A percentile compares a stretch with the other conserved stretches of the same genome.
These are phyloP conservation scores for Phalaenopsis equestris DNA, from an alignment of 106 monocot genomes.

Conservation along the genomic window DNA sequence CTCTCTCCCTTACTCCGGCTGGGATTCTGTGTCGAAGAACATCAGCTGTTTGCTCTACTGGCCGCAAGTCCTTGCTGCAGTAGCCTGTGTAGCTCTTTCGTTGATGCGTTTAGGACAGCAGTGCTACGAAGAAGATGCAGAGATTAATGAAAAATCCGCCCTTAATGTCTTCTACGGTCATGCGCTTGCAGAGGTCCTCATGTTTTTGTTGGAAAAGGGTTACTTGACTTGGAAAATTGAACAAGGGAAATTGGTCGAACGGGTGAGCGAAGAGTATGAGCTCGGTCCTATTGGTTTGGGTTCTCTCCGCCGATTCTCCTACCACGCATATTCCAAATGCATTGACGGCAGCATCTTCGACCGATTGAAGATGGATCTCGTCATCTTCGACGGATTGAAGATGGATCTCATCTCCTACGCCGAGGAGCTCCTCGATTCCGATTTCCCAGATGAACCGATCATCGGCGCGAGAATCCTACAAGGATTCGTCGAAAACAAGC, in stretches of 20 bases:
- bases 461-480: slow-evolving; percentile 48
- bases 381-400: slow-evolving; percentile 47
- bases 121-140: slow-evolving; percentile 16
- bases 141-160: slow-evolving; percentile 17
- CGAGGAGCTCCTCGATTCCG: slow-evolving; percentile 41
- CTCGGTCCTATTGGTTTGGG: slow-evolving; percentile 18
- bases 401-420: slow-evolving; percentile 60
- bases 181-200: slow-evolving; percentile 35
- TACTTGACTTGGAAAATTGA: slow-evolving; percentile 46
- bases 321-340: slow-evolving; percentile 49
- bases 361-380: too few species aligned
- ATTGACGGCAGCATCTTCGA: slow-evolving; percentile 57
- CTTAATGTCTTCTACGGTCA: slow-evolving; percentile 51
- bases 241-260: slow-evolving; percentile 16
- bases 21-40: too few species aligned
- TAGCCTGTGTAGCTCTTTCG: too few species aligned
- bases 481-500: slow-evolving; percentile 16
- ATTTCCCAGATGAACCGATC: slow-evolving; percentile 46
- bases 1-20: slow-evolving; percentile 12
- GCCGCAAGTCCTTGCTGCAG: too few species aligned
- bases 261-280: slow-evolving; percentile 32
- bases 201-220: slow-evolving; percentile 53
- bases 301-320: slow-evolving; percentile 50
- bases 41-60: too few species aligned
- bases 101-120: too few species aligned